Base-by-base conservation (phyloP, 2,329 filamentous ascomycete genomes). In the Zymoseptoria passerinii region DNA sequence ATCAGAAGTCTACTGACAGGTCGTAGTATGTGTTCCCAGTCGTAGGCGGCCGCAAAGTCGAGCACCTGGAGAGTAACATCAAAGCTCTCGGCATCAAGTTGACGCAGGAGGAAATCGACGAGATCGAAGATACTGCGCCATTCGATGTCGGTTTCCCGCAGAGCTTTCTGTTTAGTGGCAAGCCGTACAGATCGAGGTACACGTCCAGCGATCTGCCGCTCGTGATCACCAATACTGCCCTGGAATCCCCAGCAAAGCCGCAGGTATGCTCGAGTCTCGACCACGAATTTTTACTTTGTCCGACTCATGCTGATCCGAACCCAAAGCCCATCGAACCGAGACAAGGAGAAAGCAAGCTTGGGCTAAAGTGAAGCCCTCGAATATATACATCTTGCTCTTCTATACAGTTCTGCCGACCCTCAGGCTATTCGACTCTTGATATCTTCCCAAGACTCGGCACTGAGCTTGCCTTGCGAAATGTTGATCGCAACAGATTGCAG, bases 401-500 rank as follows among this genome's bases (percentile, higher is more conserved):
- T 28, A 18, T 52, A 28, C 23, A 27, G 23, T 28, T 8, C 23
- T 2, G 19, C 28, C 16, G 16, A 51, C 18, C 44, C 7, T 56
- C 8, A 40, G 10, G 6, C 13, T 40, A 28, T 40, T 44, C 68
- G 66, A 16, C 61, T 60, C 48, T 66, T 63, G 7, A 71, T 55
- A 18, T 68, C 67, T 23, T 66, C 67, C 69, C 69, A 71, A 2
- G 58, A 20, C 1, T 67, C 67, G 8, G 40, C 58, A 18, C 58
- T 55, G 13, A 70, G 48, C 8, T 40, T 54, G 6, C 77, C 77
- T 62, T 75, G 76, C 1, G 72, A 65, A 57, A 76, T 72, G 61
- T 96, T 96, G 67, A 86, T 78, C 67, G 92, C 95, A 48, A 96
- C 80, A 29, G 85, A 88, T 68, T 90, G 89, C 49, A 96, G 84